Evolutionary conservation across 345 rosid species (phyloP).

Genomic region (Ceriops decandra): DNA sequence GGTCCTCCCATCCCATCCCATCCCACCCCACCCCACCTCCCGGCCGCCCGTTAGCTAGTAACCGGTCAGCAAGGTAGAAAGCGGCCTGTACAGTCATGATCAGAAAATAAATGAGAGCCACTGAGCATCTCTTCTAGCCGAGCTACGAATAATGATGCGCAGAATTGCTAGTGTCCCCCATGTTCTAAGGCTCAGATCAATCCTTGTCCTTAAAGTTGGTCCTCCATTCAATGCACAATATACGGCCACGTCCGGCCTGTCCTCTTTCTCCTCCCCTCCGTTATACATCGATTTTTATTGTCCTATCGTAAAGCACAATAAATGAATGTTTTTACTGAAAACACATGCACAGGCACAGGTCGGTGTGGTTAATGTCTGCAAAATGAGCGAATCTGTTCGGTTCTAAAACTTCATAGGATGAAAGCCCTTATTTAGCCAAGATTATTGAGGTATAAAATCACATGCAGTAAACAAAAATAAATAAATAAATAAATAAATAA

Average conservation of each 20-base stretch:
- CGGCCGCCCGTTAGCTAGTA: background rate
- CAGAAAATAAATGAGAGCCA: background rate
- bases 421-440: too few relatives aligned
- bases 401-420: background rate
- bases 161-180: background rate
- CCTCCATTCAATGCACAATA: background rate
- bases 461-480: too few relatives aligned
- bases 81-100: background rate
- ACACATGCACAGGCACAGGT: background rate
- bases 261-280: background rate
- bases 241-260: constrained; percentile 14
- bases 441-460: too few relatives aligned
- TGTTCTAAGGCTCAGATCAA: constrained; percentile 20
- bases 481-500: too few relatives aligned
- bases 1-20: background rate
- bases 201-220: background rate
- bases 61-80: background rate
- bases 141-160: background rate
- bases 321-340: background rate
- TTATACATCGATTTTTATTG: background rate
- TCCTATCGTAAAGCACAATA: background rate
- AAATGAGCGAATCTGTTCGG: background rate
- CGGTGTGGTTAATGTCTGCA: background rate
- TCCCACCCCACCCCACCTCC: too few relatives aligned
- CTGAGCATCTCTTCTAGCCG: background rate